A percentile compares a stretch with the other conserved stretches of the same genome.
Evolutionary conservation across 805 yeast genomes (phyloP).

Genomic region (Wickerhamomyces strasburgensis): DNA sequence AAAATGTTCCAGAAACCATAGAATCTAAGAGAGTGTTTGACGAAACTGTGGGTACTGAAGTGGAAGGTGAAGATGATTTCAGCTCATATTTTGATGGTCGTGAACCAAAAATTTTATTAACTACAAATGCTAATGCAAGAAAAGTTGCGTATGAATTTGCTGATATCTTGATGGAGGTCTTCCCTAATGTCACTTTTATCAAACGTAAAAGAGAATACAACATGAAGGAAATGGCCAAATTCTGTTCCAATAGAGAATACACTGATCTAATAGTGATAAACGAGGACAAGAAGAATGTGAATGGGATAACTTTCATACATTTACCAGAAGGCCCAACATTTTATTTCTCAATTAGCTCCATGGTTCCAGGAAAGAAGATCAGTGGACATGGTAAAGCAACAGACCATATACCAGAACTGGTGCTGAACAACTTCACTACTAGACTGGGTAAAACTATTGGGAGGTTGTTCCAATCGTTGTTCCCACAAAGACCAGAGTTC

Average conservation of each 20-base stretch:
- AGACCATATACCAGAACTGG: conserved; percentile 84
- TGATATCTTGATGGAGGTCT: conserved; percentile 72
- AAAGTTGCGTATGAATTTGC: conserved; percentile 89
- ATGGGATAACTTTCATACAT: conserved; percentile 89
- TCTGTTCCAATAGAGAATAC: conserved; percentile 76
- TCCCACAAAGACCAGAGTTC: conserved; percentile 90
- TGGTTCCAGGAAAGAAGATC: conserved; percentile 69
- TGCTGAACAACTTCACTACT: conserved; percentile 88
- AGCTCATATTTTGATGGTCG: conserved; percentile 25
- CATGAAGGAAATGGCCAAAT: conserved; percentile 82
- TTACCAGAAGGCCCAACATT: conserved; percentile 94
- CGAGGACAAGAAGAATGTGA: conserved; percentile 89
- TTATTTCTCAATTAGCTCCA: conserved; percentile 79
- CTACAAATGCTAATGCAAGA: conserved; percentile 84
- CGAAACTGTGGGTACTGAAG: conserved; percentile 24
- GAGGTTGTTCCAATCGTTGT: conserved; percentile 81
- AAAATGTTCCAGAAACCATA: conserved; percentile 25
- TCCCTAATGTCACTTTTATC: conserved; percentile 83
- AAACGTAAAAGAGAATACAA: conserved; percentile 81
- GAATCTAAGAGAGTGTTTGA: conserved; percentile 26
- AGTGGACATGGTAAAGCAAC: conserved; percentile 90
- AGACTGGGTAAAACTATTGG: conserved; percentile 93
- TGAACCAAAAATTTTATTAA: conserved; percentile 77
- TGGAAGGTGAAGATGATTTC: conserved; percentile 27
- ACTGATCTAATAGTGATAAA: conserved; percentile 87